These are phyloP conservation scores for Clarkia xantiana DNA, from an alignment of 345 rosid species.

Conservation along the genomic window DNA sequence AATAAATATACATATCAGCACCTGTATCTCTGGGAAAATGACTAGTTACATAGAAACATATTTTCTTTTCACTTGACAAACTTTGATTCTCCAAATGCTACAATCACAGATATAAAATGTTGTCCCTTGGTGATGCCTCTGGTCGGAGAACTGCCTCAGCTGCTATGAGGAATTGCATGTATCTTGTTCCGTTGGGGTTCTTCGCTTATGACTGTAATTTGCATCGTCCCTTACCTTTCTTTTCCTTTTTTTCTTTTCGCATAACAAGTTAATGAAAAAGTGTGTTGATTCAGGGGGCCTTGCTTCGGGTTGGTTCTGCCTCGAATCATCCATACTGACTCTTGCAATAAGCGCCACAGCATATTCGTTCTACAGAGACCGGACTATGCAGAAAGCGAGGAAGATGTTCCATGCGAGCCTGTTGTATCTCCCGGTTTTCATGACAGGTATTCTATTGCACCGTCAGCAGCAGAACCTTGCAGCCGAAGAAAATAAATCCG, in stretches of 20 bases:
- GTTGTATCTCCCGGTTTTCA: constrained; percentile 76
- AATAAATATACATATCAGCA: too few species aligned
- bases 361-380: constrained; percentile 58
- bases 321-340: constrained; percentile 57
- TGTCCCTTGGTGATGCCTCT: constrained; percentile 78
- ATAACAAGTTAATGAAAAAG: neutral
- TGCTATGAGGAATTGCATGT: constrained; percentile 80
- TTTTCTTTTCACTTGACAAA: neutral
- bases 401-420: constrained; percentile 81
- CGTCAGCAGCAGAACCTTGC: constrained; percentile 26
- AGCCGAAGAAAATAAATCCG: constrained; percentile 6
- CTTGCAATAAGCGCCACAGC: constrained; percentile 71
- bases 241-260: neutral
- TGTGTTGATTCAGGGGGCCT: constrained; percentile 47
- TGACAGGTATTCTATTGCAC: constrained; percentile 70
- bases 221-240: neutral
- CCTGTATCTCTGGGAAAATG: neutral
- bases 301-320: constrained; percentile 69
- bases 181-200: constrained; percentile 74
- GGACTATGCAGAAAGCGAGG: constrained; percentile 55
- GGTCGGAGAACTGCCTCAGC: constrained; percentile 67
- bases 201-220: constrained; percentile 81
- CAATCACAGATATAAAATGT: constrained; percentile 59
- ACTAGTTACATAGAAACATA: neutral
- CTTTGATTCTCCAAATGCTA: constrained; percentile 1